phyloP scores from a whole-genome alignment of 2,329 filamentous ascomycete species.

The Knoxdaviesia capensis region DNA sequence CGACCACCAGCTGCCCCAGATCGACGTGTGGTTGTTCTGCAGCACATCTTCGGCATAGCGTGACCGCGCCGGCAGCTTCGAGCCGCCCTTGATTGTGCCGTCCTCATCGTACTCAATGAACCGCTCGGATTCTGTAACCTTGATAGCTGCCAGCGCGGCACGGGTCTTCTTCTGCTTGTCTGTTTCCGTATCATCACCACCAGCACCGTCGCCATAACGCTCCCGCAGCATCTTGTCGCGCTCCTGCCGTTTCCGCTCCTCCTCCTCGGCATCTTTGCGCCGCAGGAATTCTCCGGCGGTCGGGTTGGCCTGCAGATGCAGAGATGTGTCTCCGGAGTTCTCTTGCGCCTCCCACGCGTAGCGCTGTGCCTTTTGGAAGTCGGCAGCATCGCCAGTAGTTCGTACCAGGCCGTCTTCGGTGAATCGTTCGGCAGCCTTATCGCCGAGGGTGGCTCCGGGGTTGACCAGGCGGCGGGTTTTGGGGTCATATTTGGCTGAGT shows the following conservation, averaged over 20 bases:
- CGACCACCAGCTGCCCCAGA: conserved; percentile 97
- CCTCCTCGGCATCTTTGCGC: conserved; percentile 60
- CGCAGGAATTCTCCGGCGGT: conserved; percentile 75
- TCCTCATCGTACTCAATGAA: conserved; percentile 92
- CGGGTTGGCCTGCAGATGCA: conserved; percentile 90
- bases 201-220: conserved; percentile 84
- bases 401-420: conserved; percentile 87
- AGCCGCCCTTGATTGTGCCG: conserved; percentile 74
- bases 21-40: conserved; percentile 75
- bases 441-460: conserved; percentile 58
- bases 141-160: conserved; percentile 41
- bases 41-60: conserved; percentile 83
- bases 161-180: neutral
- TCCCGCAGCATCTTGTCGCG: conserved; percentile 52
- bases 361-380: conserved; percentile 73
- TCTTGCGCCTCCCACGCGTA: conserved; percentile 97
- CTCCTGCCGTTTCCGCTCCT: conserved; percentile 45
- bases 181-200: conserved; percentile 30
- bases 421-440: conserved; percentile 63
- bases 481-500: conserved; percentile 93
- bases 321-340: conserved; percentile 51
- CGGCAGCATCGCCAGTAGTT: conserved; percentile 73
- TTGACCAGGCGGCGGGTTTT: conserved; percentile 88
- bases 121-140: conserved; percentile 60
- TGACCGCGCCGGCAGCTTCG: conserved; percentile 56